Evolutionary conservation across 2,329 filamentous ascomycete species (phyloP), one percentile per base, ranked within the genome.

Genomic region (Penicillium sp.): DNA sequence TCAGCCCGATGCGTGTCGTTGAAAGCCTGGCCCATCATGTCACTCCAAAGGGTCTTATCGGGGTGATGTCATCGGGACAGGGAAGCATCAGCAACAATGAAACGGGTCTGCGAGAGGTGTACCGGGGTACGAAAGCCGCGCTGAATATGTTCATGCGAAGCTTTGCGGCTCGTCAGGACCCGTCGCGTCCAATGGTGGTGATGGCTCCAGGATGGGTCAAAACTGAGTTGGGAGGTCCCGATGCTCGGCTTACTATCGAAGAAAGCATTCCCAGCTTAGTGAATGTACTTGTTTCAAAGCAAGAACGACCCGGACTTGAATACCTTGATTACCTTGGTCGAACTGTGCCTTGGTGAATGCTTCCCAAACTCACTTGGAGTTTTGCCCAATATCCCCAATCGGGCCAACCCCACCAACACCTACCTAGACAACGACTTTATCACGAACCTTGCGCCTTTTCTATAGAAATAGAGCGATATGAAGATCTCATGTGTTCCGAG

Each of bases 31-130:
- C 49, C n/a, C 49, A 51, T 10, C 49, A 33, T 11, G 49, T 51
- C n/a, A 21, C 19, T 9, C 39, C 49, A 5, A 33, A n/a, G 1
- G 49, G 49, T 25, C 49, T 51, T 11, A 44, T 51, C 9, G 49
- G 49, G 13, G 49, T 51, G n/a, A 51, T 51, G 39, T 51, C 49
- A 8, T 51, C 49, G 31, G 49, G 49, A 34, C 49, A 51, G 31
- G 49, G 49, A 44, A 51, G 49, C 27, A 44, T 51, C 15, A 51
- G 38, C 49, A 51, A 51, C 38, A 51, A 51, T 19, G 49, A 51
- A 25, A 51, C 49, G 3, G 49, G 49, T 23, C 49, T 25, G 6
- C 25, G 49, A 44, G 49, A 51, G 27, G 36, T 51, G 11, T 51
- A 51, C n/a, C 49, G 49, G 5, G 49, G 49, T 16, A 51, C 49